These are phyloP conservation scores for Solioccasus polychromus DNA, from an alignment of 768 basidiomycete genomes.

Conservation along the genomic window DNA sequence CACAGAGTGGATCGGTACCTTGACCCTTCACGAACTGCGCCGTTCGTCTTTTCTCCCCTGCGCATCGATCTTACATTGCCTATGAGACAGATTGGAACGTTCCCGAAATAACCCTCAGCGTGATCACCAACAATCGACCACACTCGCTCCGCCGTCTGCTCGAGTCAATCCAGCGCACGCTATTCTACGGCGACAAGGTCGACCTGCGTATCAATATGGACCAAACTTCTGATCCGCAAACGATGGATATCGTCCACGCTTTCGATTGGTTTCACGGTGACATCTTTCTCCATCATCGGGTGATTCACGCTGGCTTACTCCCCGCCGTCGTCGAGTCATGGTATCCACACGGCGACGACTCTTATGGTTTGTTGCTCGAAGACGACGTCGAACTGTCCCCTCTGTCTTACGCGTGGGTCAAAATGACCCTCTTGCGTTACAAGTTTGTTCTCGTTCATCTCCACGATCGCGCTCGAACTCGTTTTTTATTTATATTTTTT, in stretches of 20 bases:
- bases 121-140: conserved; percentile 79
- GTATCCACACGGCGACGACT: conserved; percentile 73
- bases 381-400: conserved; percentile 87
- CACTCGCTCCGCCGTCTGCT: conserved; percentile 67
- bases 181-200: conserved; percentile 70
- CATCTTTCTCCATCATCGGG: conserved; percentile 63
- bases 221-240: conserved; percentile 64
- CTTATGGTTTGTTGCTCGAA: conserved; percentile 78
- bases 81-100: conserved; percentile 63
- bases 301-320: conserved; percentile 77
- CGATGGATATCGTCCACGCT: conserved; percentile 47
- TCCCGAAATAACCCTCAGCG: conserved; percentile 63
- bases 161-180: conserved; percentile 51
- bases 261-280: conserved; percentile 61
- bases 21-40: conserved; percentile 49
- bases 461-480: not conserved
- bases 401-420: conserved; percentile 81
- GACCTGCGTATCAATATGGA: conserved; percentile 71
- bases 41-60: conserved; percentile 15
- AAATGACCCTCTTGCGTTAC: conserved; percentile 76
- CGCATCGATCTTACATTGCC: conserved; percentile 1
- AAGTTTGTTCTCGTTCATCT: conserved; percentile 41
- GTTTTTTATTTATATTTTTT: not conserved
- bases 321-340: conserved; percentile 86
- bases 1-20: conserved; percentile 59